A percentile compares a stretch with the other conserved stretches of the same genome.
phyloP scores from a whole-genome alignment of 2,329 filamentous ascomycete species.

The Basipetospora chlamydospora region DNA sequence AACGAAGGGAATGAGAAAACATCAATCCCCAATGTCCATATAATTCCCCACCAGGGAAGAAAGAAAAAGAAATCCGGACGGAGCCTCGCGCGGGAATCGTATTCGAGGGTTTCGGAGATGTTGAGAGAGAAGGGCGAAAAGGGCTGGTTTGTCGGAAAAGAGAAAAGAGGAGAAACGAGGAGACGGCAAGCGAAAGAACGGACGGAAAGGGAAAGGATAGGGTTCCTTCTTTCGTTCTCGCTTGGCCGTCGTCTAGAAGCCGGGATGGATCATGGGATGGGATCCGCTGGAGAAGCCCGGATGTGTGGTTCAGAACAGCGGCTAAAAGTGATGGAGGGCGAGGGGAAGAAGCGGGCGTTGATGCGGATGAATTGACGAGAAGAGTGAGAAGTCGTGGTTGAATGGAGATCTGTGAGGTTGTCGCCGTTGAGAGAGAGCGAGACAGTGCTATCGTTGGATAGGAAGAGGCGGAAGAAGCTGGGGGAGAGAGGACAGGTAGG shows the following conservation, averaged over 20 bases:
- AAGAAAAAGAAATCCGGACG: background rate
- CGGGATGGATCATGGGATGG: conserved; percentile 1
- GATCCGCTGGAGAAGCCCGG: background rate
- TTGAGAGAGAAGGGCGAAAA: background rate
- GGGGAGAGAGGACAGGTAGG: conserved; percentile 1
- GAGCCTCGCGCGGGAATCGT: conserved; percentile 3
- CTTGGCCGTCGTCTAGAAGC: conserved; percentile 5
- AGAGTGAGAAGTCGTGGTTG: conserved; percentile 1
- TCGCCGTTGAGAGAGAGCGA: conserved; percentile 2
- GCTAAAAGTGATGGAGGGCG: conserved; percentile 3
- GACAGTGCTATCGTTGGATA: background rate
- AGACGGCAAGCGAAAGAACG: background rate
- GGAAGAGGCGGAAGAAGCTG: conserved; percentile 1
- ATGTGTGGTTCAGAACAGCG: conserved; percentile 1
- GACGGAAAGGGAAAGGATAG: background rate
- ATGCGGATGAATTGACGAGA: conserved; percentile 6
- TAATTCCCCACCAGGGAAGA: conserved; percentile 1
- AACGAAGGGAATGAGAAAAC: conserved; percentile 5
- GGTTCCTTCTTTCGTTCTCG: background rate
- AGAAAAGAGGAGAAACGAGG: conserved; percentile 3
- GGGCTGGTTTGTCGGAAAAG: background rate
- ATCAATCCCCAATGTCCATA: background rate
- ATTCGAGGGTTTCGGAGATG: conserved; percentile 1
- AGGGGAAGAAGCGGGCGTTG: background rate
- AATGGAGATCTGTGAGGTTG: conserved; percentile 2